Base-by-base conservation (phyloP, 768 basidiomycete species). In the Termitomyces sp. region DNA sequence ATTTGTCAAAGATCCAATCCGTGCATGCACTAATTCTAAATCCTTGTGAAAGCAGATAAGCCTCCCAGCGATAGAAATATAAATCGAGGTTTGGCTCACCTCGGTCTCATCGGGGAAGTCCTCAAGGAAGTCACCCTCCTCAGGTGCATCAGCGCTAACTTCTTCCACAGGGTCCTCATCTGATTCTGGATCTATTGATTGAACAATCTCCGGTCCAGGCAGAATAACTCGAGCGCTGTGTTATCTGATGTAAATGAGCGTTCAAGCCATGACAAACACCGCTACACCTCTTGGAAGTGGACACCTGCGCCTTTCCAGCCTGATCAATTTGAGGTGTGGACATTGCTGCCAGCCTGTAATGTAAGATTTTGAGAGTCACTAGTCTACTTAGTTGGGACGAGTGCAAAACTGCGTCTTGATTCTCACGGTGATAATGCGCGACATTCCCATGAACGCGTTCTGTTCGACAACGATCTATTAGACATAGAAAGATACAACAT, bases 41-140 rank as follows among this genome's bases (percentile, higher is more conserved):
- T 96, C 93, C 94, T 96, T 64, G 20, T 44, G 34, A 51, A 52
- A 49, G 49, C 55, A 53, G 45, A 53, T 63, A 49, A 56, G 34
- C 22, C 26, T 16, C 28, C 37, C 41, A 45, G n/a, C 4, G 18
- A 20, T n/a, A 26, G 60, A n/a, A 51, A 37, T 18, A 31, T 28
- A 39, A 28, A 31, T 57, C 13, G 16, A 22, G 18, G 1, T 22
- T 28, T 51, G 26, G 58, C 83, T 62, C 64, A 92, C 94, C 71
- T 92, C 86, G 2, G 89, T 90, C 36, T 94, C 87, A 58, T 92
- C 90, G 2, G 94, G 92, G 60, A 89, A 86, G 62, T 87, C 87
- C 51, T 77, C 84, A 22, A 96, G 73, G 12, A 88, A 83, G 67
- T 94, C 86, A 3, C 80, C 84, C 49, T 85, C 83, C 39, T 81